Evolutionary conservation across 2,329 filamentous ascomycete species (phyloP).

Genomic region (Aspergillus oerlinghausenensis): DNA sequence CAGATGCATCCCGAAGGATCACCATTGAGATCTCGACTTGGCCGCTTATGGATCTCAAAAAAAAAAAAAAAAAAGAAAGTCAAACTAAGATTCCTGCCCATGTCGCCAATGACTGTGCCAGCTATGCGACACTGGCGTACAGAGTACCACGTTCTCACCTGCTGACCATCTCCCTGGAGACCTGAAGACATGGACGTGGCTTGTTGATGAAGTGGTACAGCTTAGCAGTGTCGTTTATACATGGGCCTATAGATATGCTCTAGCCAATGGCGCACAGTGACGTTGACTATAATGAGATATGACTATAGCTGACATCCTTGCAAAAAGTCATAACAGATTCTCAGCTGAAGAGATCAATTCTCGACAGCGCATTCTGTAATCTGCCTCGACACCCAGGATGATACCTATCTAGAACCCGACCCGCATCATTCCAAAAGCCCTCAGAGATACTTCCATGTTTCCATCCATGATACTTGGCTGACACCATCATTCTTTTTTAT

Average conservation of each 20-base stretch:
- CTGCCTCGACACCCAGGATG: neutral
- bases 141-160: neutral
- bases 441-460: neutral
- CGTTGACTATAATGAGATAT: neutral
- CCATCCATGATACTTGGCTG: neutral
- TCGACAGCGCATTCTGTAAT: too few species aligned
- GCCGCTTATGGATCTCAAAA: neutral
- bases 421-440: neutral
- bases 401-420: neutral
- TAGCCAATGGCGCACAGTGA: neutral
- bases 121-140: neutral
- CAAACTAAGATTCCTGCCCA: too few species aligned
- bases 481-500: neutral
- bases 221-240: neutral
- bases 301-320: neutral
- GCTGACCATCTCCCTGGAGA: too few species aligned
- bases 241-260: neutral
- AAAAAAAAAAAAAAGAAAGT: neutral
- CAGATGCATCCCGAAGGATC: neutral
- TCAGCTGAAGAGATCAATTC: neutral
- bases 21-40: neutral
- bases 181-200: neutral
- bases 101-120: neutral
- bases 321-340: neutral
- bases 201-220: neutral